Base-by-base conservation (phyloP, 768 basidiomycete genomes). In the Auricularia sp. region DNA sequence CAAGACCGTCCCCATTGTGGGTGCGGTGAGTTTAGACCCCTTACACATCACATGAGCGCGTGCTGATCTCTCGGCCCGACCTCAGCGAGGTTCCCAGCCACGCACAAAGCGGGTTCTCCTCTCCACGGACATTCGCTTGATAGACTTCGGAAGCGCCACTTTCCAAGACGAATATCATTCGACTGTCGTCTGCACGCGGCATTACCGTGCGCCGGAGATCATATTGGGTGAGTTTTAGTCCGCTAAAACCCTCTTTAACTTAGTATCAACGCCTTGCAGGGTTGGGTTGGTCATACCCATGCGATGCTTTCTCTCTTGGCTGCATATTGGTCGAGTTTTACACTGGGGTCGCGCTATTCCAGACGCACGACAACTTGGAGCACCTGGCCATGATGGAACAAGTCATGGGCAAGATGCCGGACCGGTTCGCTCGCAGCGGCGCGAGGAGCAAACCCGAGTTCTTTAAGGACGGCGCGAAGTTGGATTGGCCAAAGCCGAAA, bases 381-480 rank as follows among this genome's bases (percentile, higher is more conserved):
- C 97, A 99, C 76, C 85, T 99, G 14, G 97, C 96, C 47, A 99
- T 99, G 97, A 99, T 99, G 97, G 95, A 98, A 74, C 88, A 91
- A 74, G 97, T 98, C 45, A 98, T 98, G 91, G 96, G 96, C 65
- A 92, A 90, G 78, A 95, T 98, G 89, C 92, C 95, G 0, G 87
- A 90, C 62, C 85, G 88, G 4, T 93, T 96, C 72, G 85, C 85
- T 45, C 82, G 88, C 54, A 81, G 82, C 54, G 89, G 88, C 18
- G 85, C 87, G 8, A 82, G 89, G 59, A 84, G 86, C 62, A 95
- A 95, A 71, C 86, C 93, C 7, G 95, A 98, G 72, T 97, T 91
- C 75, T 98, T 99, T 81, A 93, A 90, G 73, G 67, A 64, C 42
- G 87, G 85, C 36, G 76, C 80, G 68, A 90, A 87, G 71, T 83